Conservation (phyloP, 768 basidiomycete genomes). For the Pulveroboletus sp. region DNA sequence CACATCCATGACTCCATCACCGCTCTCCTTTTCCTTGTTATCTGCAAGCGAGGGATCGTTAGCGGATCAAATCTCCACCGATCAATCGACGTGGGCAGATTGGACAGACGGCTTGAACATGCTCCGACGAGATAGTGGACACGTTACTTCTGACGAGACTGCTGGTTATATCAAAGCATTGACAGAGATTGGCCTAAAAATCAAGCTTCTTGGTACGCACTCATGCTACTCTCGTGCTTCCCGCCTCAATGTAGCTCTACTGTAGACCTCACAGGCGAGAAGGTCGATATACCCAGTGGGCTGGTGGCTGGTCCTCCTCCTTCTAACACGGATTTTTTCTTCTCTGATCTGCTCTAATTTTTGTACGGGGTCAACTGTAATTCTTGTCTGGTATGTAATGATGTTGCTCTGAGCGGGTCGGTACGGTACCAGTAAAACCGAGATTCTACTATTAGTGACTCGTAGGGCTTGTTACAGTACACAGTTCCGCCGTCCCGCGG, state of each 20-base stretch:
- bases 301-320: conserved; percentile 77
- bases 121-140: conserved; percentile 75
- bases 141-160: conserved; percentile 81
- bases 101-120: conserved; percentile 94
- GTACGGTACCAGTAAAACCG: conserved; percentile 3
- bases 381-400: conserved; percentile 1
- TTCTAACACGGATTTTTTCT: conserved; percentile 78
- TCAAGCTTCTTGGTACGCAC: conserved; percentile 74
- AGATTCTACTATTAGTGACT: conserved; percentile 21
- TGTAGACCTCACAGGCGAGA: conserved; percentile 84
- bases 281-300: conserved; percentile 82
- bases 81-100: conserved; percentile 80
- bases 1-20: conserved; percentile 52
- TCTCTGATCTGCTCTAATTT: conserved; percentile 53
- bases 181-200: conserved; percentile 89
- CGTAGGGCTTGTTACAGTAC: conserved; percentile 22
- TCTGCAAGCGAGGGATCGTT: conserved; percentile 65
- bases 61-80: conserved; percentile 74
- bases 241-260: not conserved
- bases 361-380: conserved; percentile 9
- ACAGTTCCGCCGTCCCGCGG: conserved; percentile 9
- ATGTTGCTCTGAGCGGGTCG: not conserved
- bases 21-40: conserved; percentile 73
- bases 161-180: conserved; percentile 80
- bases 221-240: not conserved